These are phyloP conservation scores for button mushroom (Agaricus bisporus) DNA, from an alignment of 768 basidiomycete genomes.

Conservation along the genomic window DNA sequence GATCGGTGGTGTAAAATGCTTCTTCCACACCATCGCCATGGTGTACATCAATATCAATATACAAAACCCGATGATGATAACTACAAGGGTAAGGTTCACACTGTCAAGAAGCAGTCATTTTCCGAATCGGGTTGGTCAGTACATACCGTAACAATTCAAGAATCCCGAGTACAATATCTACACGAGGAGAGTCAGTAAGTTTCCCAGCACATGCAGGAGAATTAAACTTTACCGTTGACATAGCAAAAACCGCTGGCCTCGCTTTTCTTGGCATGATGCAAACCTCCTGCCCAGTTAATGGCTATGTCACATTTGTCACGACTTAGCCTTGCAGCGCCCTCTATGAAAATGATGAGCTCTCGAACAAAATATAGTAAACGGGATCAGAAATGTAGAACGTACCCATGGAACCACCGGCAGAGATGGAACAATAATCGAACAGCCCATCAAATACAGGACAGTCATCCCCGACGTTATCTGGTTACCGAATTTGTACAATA, in stretches of 20 bases:
- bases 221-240: slow-evolving; percentile 69
- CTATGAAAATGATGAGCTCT: slow-evolving; percentile 32
- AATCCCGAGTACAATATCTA: slow-evolving; percentile 96
- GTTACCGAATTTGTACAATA: not conserved
- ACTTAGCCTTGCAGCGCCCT: slow-evolving; percentile 94
- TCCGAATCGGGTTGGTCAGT: not conserved
- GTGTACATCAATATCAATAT: slow-evolving; percentile 98
- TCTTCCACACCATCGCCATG: slow-evolving; percentile 99
- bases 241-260: slow-evolving; percentile 99
- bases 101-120: not conserved
- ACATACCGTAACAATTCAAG: slow-evolving; percentile 80
- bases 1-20: slow-evolving; percentile 97
- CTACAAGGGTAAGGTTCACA: slow-evolving; percentile 30
- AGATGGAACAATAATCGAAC: slow-evolving; percentile 99
- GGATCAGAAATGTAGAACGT: slow-evolving; percentile 18
- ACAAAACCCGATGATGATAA: slow-evolving; percentile 90
- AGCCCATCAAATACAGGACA: slow-evolving; percentile 98
- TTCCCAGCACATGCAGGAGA: not conserved
- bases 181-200: not conserved
- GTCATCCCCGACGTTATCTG: slow-evolving; percentile 98
- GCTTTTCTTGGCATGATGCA: slow-evolving; percentile 98
- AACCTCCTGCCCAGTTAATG: slow-evolving; percentile 97
- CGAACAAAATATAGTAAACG: not conserved
- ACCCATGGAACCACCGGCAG: slow-evolving; percentile 99
- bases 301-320: slow-evolving; percentile 99